A percentile compares a stretch with the other conserved stretches of the same genome.
Evolutionary conservation across 1,284 basidiomycete species (phyloP).

Genomic region (Vanrija sp.): DNA sequence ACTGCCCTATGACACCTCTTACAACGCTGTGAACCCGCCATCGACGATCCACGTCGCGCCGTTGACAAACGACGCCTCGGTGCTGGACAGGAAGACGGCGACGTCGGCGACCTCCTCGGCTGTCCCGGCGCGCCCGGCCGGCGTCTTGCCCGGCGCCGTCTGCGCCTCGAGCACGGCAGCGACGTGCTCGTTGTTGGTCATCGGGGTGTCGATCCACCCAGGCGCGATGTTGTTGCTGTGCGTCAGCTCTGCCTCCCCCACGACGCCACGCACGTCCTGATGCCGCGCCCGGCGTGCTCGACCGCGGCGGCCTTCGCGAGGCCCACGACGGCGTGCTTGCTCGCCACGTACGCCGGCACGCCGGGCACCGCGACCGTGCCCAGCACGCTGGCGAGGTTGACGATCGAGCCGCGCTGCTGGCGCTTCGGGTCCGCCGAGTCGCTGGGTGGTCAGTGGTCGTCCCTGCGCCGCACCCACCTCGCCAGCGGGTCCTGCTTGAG

Average conservation of each 20-base stretch:
- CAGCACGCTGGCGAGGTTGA: conserved; percentile 12
- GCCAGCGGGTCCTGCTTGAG: conserved; percentile 10
- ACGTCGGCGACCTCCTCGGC: conserved; percentile 36
- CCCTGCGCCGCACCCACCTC: not conserved
- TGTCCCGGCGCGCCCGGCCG: conserved; percentile 26
- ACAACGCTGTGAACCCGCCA: conserved; percentile 20
- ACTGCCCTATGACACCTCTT: too few relatives aligned
- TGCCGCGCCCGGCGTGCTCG: conserved; percentile 9
- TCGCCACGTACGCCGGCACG: conserved; percentile 1
- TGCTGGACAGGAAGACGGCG: conserved; percentile 26
- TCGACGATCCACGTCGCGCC: conserved; percentile 33
- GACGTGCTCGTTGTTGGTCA: not conserved
- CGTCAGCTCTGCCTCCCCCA: not conserved
- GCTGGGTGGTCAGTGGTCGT: too few relatives aligned
- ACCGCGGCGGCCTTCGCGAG: conserved; percentile 7
- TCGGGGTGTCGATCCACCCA: conserved; percentile 1
- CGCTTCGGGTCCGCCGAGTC: not conserved
- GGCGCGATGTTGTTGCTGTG: conserved; percentile 15
- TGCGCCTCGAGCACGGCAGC: conserved; percentile 2
- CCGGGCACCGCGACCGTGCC: not conserved
- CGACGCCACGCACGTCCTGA: conserved; percentile 5
- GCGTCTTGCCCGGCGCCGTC: conserved; percentile 15
- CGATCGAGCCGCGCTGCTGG: conserved; percentile 17
- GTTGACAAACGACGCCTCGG: conserved; percentile 33
- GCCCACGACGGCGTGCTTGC: conserved; percentile 17